Conservation (phyloP, 139 green algal species). For the Auxenochlorella pyrenoidosa region DNA sequence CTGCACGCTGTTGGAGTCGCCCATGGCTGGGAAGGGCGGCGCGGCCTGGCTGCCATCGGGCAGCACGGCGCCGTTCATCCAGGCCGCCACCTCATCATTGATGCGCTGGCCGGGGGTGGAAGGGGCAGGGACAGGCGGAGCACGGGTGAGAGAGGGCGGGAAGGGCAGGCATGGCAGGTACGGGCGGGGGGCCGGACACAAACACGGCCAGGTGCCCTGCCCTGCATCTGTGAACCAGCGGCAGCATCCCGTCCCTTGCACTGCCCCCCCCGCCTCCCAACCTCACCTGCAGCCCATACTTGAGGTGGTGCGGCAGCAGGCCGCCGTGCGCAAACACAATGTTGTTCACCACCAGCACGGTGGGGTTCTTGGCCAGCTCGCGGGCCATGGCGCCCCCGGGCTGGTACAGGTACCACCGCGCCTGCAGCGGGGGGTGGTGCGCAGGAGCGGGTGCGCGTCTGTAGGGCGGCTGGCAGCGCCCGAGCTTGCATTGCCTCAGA, state of each 20-base stretch:
- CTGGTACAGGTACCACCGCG: slow-evolving; percentile 69
- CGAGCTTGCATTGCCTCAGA: too few species aligned
- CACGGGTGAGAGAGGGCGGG: not conserved
- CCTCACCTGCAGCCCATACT: slow-evolving; percentile 36
- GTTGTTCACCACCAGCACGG: slow-evolving; percentile 92
- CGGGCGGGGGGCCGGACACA: not conserved
- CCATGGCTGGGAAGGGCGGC: slow-evolving; percentile 92
- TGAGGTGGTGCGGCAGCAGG: slow-evolving; percentile 82
- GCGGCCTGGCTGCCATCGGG: slow-evolving; percentile 58
- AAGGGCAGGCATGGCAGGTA: not conserved
- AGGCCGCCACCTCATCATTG: slow-evolving; percentile 87
- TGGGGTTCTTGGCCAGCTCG: slow-evolving; percentile 89
- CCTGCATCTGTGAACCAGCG: not conserved
- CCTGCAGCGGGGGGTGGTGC: not conserved
- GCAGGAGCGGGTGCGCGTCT: not conserved
- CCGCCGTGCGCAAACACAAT: slow-evolving; percentile 93
- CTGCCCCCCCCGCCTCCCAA: not conserved
- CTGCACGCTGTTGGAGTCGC: slow-evolving; percentile 84
- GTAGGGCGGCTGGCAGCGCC: too few species aligned
- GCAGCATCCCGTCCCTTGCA: not conserved
- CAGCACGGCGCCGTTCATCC: slow-evolving; percentile 81
- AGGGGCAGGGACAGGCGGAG: not conserved
- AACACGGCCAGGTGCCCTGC: not conserved
- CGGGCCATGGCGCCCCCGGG: slow-evolving; percentile 84
- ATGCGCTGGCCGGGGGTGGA: slow-evolving; percentile 67